These are phyloP conservation scores for Plasmodium cynomolgi DNA, from an alignment of 169 alveolate genomes.

Conservation along the genomic window DNA sequence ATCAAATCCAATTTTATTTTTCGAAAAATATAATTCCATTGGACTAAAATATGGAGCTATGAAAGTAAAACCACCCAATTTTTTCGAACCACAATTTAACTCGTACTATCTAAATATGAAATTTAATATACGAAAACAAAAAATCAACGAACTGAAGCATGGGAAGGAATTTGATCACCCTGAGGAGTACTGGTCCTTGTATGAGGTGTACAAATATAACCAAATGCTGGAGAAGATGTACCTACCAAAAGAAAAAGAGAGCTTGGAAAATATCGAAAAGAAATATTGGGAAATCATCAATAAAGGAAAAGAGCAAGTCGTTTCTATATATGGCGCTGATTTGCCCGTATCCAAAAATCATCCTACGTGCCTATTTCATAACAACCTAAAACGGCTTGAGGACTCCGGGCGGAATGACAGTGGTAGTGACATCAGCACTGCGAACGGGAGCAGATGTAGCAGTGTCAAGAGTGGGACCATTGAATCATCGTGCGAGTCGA, in stretches of 20 bases:
- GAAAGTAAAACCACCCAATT: constrained; percentile 86
- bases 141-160: constrained; percentile 78
- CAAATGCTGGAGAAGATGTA: constrained; percentile 23
- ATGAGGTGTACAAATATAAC: constrained; percentile 42
- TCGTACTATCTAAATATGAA: constrained; percentile 77
- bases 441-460: neutral
- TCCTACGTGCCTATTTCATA: constrained; percentile 46
- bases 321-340: constrained; percentile 83
- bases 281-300: constrained; percentile 80
- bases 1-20: constrained; percentile 77
- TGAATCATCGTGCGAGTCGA: neutral
- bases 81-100: constrained; percentile 83
- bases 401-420: neutral
- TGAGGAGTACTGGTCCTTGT: constrained; percentile 49
- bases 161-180: constrained; percentile 79
- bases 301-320: constrained; percentile 73
- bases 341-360: constrained; percentile 76
- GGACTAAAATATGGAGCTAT: constrained; percentile 88
- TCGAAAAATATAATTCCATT: constrained; percentile 74
- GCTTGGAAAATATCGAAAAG: constrained; percentile 70
- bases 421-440: neutral
- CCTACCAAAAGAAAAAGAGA: neutral
- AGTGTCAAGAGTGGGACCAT: neutral
- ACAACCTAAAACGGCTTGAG: neutral
- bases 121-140: constrained; percentile 87